A percentile compares a stretch with the other conserved stretches of the same genome.
phyloP scores from a whole-genome alignment of 345 rosid genomes.

The Xanthoceras sorbifolium region DNA sequence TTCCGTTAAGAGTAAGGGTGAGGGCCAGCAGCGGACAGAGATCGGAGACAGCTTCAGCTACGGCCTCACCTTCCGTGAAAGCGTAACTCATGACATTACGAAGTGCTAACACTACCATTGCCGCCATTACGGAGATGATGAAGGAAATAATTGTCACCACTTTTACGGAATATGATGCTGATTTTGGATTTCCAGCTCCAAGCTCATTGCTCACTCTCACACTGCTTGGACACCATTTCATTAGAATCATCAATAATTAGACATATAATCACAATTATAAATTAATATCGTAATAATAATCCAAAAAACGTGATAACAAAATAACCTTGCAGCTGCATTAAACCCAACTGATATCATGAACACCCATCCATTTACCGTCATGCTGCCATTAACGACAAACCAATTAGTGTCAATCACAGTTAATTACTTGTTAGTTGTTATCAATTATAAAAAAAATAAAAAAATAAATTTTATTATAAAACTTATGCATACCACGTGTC shows the following conservation, averaged over 20 bases:
- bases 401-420: neutral
- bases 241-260: neutral
- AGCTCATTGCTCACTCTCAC: slow-evolving; percentile 84
- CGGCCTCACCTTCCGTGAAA: slow-evolving; percentile 63
- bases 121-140: slow-evolving; percentile 43
- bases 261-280: neutral
- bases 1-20: slow-evolving; percentile 62
- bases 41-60: slow-evolving; percentile 67
- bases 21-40: slow-evolving; percentile 66
- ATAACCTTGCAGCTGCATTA: slow-evolving; percentile 72
- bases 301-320: neutral
- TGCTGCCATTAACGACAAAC: slow-evolving; percentile 35
- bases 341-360: slow-evolving; percentile 77
- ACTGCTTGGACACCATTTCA: slow-evolving; percentile 28
- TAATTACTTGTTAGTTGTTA: no score
- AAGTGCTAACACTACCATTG: slow-evolving; percentile 30
- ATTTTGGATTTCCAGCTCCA: slow-evolving; percentile 73
- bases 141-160: slow-evolving; percentile 48
- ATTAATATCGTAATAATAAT: neutral
- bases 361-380: slow-evolving; percentile 63
- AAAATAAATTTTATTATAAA: no score
- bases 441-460: no score
- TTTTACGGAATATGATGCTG: slow-evolving; percentile 64
- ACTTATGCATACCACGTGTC: no score
- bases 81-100: slow-evolving; percentile 57